Base-by-base conservation (phyloP, 148 eudicot species). In the Chenopodium suecicum region DNA sequence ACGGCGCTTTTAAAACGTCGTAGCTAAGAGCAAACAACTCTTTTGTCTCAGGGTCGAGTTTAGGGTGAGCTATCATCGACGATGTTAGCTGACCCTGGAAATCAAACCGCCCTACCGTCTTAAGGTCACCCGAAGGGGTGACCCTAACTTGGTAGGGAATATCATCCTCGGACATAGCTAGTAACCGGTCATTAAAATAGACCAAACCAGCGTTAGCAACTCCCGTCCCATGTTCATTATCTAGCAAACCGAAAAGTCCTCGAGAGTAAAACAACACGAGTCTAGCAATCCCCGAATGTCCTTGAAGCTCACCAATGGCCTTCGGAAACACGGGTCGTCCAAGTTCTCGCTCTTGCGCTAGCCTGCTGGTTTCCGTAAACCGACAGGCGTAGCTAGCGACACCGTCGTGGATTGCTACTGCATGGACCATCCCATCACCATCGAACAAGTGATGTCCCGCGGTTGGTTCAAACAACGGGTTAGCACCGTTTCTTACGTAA, bases 81-180 rank as follows among this genome's bases (percentile, higher is more conserved):
- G 91, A 83, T 6, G 31, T 32, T 9, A 92, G 74, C 62, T 92
- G 98, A 1, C 83, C 79, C 0, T 72, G 37, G n/a, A 94, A 94
- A 54, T 92, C 84, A 74, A 78, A 92, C 20, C 92, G 74, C 2
- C 95, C 92, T 58, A 87, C 79, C 0, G 98, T 94, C 32, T 84
- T 79, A 22, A 94, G 82, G 69, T 94, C 98, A 32, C 98, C 98
- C 7, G 85, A 31, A 1, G 78, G 74, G 1, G 85, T 91, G 54
- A 92, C 56, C 32, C 83, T 62, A 13, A 94, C 87, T 14, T 92
- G 88, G 79, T 93, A 93, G 0, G 98, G 98, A 48, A 92, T 37
- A 27, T 93, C 98, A 44, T 93, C 98, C 69, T 93, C 97, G 0
- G 97, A 93, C 97, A 93, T 93, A 16, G 97, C 97, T 2, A 93